Base-by-base conservation (phyloP, 768 basidiomycete genomes). In the Lentinus brumalis region DNA sequence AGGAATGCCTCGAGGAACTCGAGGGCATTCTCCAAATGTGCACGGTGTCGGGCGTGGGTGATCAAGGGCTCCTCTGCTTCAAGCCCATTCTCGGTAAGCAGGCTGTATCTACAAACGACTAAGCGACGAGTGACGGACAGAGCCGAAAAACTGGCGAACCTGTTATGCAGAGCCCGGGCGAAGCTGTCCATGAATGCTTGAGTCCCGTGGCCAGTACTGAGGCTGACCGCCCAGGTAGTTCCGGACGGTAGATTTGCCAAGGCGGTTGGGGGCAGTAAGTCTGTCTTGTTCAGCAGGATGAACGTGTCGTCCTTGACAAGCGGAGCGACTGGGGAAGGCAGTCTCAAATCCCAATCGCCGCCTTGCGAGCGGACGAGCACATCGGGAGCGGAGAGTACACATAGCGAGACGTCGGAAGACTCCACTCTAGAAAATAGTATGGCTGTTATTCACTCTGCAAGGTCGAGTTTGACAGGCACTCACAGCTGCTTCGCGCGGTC, bases 201-300 rank as follows among this genome's bases (percentile, higher is more conserved):
- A 16, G 83, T 84, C 2, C 91, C 88, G 6, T 80, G 72, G 0
- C 83, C 82, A 2, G 81, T 86, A 21, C 71, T 74, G 31, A 95
- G 75, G 68, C 92, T 94, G 30, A 79, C 77, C 10, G 68, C 68
- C 93, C 92, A 94, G 12, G 77, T 72, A 14, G 50, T 14, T 4
- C 39, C 11, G 26, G n/a, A 5, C 1, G 45, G 57, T 12, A 57
- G 8, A 2, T 31, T 7, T 10, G 32, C 14, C 38, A 58, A 52
- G 7, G 44, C 14, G 5, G 61, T 49, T 4, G 68, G 39, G 26
- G 57, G 69, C 26, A 78, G 59, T 4, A 89, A 74, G 68, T 96
- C 94, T 6, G 75, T 75, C 75, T 96, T 96, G 76, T 96, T 96
- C 65, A 94, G 73, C 6, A 96, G 74, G 51, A 95, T 77, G 47